Evolutionary conservation across 1,284 basidiomycete genomes (phyloP), one percentile per base, ranked within the genome.

Genomic region (Cystobasidiaceae sp.): DNA sequence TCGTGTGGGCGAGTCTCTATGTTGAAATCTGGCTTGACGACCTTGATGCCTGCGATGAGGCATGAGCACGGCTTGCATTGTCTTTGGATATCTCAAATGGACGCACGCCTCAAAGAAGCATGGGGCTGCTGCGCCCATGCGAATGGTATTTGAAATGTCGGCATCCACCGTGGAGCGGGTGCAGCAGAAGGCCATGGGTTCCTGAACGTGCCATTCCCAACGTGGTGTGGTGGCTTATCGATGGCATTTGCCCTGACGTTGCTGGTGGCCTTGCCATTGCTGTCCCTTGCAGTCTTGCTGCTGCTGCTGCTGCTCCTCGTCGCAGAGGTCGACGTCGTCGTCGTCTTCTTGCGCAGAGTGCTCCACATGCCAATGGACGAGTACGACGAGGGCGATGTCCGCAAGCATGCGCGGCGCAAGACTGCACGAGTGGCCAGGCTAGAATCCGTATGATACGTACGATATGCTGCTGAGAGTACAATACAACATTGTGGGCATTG

Each of bases 121-220:
- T 56, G 61, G 3, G 48, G 41, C 27, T 64, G 45, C 28, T 28
- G 39, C 8, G 51, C 52, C 61, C 61, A 64, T 25, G 52, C 50
- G 32, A 64, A 27, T 19, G 61, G 61, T 9, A 64, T 25, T 13
- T 25, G 27, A 28, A 64, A 56, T 8, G 39, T 56, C 34, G 61
- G 61, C 17, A 64, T 45, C 61, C 61, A 64, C 17, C 25, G 45
- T 4, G 41, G 19, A 46, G 58, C 33, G 3, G 46, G 46, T 23
- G 8, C 33, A 25, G 65, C 65, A 28, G 65, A 67, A 44, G 65
- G 58, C 65, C 65, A 67, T 15, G 65, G 65, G 25, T 67, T 67
- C 15, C 39, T 23, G 34, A 54, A 67, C 37, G 19, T 55, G 4
- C 61, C 61, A 34, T 33, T 21, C n/a, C 52, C 52, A 15, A 44